A percentile compares a stretch with the other conserved stretches of the same genome.
Conservation (phyloP, 2,329 filamentous ascomycete genomes). For the Metarhizium sp. region DNA sequence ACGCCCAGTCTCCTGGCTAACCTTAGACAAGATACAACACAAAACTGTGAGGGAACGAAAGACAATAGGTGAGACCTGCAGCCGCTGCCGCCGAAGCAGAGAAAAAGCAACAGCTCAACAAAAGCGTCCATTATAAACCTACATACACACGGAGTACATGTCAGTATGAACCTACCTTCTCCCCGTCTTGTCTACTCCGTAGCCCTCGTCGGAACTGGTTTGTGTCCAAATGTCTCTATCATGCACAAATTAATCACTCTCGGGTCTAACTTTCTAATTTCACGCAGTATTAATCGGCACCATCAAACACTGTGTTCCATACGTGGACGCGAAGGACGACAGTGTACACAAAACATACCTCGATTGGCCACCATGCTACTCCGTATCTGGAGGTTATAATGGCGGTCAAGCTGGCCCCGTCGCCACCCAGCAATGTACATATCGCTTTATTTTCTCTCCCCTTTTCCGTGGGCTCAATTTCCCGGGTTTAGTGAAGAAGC, state of each 20-base stretch:
- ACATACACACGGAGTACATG: too few species aligned
- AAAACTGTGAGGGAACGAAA: not conserved
- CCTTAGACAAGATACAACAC: not conserved
- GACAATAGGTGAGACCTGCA: not conserved
- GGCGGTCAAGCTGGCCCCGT: too few species aligned
- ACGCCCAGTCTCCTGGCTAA: not conserved
- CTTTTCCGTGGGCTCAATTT: not conserved
- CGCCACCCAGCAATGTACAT: too few species aligned
- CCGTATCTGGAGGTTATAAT: too few species aligned
- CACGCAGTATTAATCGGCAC: not conserved
- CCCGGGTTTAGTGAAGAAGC: not conserved
- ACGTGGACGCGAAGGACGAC: too few species aligned
- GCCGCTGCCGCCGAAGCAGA: constrained; percentile 4
- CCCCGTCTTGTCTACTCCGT: too few species aligned
- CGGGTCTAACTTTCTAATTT: not conserved
- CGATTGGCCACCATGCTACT: too few species aligned
- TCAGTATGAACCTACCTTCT: too few species aligned
- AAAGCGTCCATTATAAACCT: too few species aligned
- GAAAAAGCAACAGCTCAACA: too few species aligned
- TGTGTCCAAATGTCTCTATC: not conserved
- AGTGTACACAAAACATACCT: too few species aligned
- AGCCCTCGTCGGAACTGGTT: not conserved
- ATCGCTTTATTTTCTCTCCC: not conserved
- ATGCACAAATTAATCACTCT: not conserved
- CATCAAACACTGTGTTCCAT: not conserved